Evolutionary conservation across 768 basidiomycete genomes (phyloP), one percentile per base, ranked within the genome.

Genomic region (Rhodotorula graminis): DNA sequence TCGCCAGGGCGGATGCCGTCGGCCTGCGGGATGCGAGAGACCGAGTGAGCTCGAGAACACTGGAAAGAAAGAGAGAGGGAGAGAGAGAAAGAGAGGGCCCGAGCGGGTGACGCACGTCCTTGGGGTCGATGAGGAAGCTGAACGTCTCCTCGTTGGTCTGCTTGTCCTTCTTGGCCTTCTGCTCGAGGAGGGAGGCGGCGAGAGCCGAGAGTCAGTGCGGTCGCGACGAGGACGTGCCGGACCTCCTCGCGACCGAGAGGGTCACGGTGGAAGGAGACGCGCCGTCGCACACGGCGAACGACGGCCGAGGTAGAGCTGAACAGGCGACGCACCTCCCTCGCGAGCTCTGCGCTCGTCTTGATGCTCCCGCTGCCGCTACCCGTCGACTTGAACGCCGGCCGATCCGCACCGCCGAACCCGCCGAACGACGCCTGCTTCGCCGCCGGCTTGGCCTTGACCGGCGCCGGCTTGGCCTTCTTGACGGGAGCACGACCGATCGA

Each of bases 1-100:
- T 95, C 86, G n/a, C 86, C 87, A 37, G 91, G 91, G 67, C 85
- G 83, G 62, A 86, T 84, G 2, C 88, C 86, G 76, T 96, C 92
- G 84, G 90, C 93, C 91, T 93, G 74, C 37, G 50, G 8, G 6
- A 10, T 25, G 49, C n/a, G 16, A n/a, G 31, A 9, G 8, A 60
- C 6, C 1, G 29, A 8, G 46, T 37, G 40, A 31, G 37, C 14
- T n/a, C n/a, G n/a, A n/a, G n/a, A n/a, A n/a, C n/a, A n/a, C n/a
- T n/a, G n/a, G n/a, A n/a, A n/a, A n/a, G n/a, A n/a, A n/a, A n/a
- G n/a, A n/a, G n/a, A n/a, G n/a, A n/a, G n/a, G n/a, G n/a, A n/a
- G n/a, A n/a, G n/a, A 4, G 37, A 37, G 37, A 4, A 37, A 37
- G 37, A n/a, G 27, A n/a, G 46, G 25, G n/a, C 25, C 3, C 27